Percentiles rank a stretch among this genome's conserved stretches.
Evolutionary conservation across 2,329 filamentous ascomycete genomes (phyloP).

Genomic region (Rutstroemia sp.): DNA sequence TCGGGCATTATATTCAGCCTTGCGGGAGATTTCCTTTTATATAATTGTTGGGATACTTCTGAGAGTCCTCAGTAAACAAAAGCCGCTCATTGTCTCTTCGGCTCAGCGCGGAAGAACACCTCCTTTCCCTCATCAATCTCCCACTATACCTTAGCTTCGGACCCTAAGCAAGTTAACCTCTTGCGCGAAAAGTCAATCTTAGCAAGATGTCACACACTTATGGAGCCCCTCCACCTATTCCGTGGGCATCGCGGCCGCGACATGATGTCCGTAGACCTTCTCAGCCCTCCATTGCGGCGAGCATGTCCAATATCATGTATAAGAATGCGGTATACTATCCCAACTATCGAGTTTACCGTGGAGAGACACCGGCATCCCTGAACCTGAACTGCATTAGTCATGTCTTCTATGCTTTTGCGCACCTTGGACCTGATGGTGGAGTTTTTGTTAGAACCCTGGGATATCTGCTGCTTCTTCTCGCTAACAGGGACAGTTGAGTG

Average conservation of each 20-base stretch:
- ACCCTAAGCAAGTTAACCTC: too few relatives aligned
- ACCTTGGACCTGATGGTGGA: constrained; percentile 62
- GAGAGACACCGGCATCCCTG: constrained; percentile 65
- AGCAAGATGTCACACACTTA: constrained; percentile 21
- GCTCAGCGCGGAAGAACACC: too few relatives aligned
- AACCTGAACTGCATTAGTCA: constrained; percentile 73
- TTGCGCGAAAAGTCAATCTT: neutral
- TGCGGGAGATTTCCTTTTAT: neutral
- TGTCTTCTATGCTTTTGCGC: constrained; percentile 78
- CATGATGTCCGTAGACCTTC: constrained; percentile 24
- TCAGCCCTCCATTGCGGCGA: constrained; percentile 25
- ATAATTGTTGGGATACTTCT: neutral
- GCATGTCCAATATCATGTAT: constrained; percentile 42
- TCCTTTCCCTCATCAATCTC: too few relatives aligned
- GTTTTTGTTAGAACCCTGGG: constrained; percentile 57
- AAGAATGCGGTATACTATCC: constrained; percentile 79
- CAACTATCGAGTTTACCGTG: constrained; percentile 67
- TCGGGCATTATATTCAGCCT: constrained; percentile 2
- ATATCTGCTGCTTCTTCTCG: neutral
- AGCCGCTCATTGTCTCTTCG: neutral
- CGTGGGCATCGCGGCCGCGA: constrained; percentile 21
- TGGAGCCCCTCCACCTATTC: constrained; percentile 22
- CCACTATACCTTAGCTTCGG: too few relatives aligned
- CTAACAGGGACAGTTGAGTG: constrained; percentile 52
- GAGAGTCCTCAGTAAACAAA: neutral